Percentiles rank a stretch among this genome's conserved stretches.
Conservation (phyloP, 495 filamentous ascomycete genomes). For the Umbilicaria muhlenbergii region DNA sequence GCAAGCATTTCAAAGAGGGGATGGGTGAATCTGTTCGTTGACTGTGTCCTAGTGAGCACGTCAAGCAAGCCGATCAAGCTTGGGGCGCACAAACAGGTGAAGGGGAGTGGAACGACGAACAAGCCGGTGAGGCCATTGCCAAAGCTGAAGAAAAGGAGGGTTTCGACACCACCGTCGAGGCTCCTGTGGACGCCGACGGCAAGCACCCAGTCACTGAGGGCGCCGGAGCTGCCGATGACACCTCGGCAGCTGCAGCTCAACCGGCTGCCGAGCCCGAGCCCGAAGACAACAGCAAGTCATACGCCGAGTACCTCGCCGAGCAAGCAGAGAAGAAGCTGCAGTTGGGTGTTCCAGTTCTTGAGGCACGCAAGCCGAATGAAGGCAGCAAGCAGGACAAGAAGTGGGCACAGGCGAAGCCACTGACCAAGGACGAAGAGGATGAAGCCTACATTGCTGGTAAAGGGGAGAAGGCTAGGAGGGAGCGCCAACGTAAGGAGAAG, state of each 20-base stretch:
- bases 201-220: conserved; percentile 15
- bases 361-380: conserved; percentile 80
- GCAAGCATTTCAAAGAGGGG: conserved; percentile 6
- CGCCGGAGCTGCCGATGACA: conserved; percentile 15
- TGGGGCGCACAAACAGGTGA: conserved; percentile 76
- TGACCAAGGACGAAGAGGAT: conserved; percentile 54
- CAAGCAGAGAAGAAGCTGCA: conserved; percentile 65
- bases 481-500: conserved; percentile 88
- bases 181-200: conserved; percentile 25
- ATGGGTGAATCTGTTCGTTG: no score
- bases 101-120: conserved; percentile 74
- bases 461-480: conserved; percentile 67
- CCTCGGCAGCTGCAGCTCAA: conserved; percentile 14
- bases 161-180: conserved; percentile 17
- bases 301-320: conserved; percentile 76
- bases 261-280: conserved; percentile 35
- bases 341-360: conserved; percentile 43
- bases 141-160: conserved; percentile 57
- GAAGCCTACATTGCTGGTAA: conserved; percentile 61
- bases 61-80: conserved; percentile 80
- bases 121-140: conserved; percentile 73
- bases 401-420: conserved; percentile 71
- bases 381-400: conserved; percentile 74
- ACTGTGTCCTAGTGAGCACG: conserved; percentile 47
- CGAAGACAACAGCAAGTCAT: conserved; percentile 79